A percentile compares a stretch with the other conserved stretches of the same genome.
Evolutionary conservation across 805 yeast genomes (phyloP).

Genomic region (Cyberlindnera misumaiensis): DNA sequence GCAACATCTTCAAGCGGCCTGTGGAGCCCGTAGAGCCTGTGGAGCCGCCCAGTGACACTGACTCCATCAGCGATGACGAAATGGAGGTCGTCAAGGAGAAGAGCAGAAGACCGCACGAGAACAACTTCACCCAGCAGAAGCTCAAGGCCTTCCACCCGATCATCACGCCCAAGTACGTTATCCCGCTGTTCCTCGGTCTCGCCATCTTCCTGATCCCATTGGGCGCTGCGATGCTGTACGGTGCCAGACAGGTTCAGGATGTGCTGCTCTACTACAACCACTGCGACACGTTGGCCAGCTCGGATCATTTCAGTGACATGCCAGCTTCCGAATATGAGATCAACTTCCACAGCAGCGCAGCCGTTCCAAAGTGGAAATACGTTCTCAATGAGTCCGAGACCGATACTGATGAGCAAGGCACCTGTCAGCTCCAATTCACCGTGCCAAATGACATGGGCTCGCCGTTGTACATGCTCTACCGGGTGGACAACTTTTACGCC

Average conservation of each 20-base stretch:
- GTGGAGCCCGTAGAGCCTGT: conserved; percentile 3
- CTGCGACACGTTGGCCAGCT: conserved; percentile 51
- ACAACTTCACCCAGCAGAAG: conserved; percentile 67
- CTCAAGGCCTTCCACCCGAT: conserved; percentile 65
- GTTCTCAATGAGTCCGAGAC: conserved; percentile 33
- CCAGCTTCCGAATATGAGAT: conserved; percentile 49
- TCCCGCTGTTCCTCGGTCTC: conserved; percentile 68
- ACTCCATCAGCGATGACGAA: conserved; percentile 38
- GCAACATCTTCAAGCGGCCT: conserved; percentile 21
- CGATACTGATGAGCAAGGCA: conserved; percentile 43
- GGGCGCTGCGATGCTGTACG: conserved; percentile 76
- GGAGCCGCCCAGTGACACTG: conserved; percentile 29
- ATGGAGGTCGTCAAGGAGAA: conserved; percentile 34
- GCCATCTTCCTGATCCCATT: conserved; percentile 84
- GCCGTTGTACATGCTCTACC: conserved; percentile 73
- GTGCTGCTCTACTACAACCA: conserved; percentile 67
- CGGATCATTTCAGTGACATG: conserved; percentile 38
- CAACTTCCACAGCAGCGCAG: conserved; percentile 46
- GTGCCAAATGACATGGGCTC: conserved; percentile 66
- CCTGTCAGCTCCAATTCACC: conserved; percentile 69
- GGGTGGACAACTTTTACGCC: conserved; percentile 83
- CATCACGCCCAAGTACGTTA: conserved; percentile 81
- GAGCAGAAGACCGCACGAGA: conserved; percentile 62
- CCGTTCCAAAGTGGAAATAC: conserved; percentile 63
- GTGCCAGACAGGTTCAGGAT: conserved; percentile 66